Percentiles rank a stretch among this genome's conserved stretches.
Conservation (phyloP, 1,139 yeast species). For the Arxiozyma bovina region DNA sequence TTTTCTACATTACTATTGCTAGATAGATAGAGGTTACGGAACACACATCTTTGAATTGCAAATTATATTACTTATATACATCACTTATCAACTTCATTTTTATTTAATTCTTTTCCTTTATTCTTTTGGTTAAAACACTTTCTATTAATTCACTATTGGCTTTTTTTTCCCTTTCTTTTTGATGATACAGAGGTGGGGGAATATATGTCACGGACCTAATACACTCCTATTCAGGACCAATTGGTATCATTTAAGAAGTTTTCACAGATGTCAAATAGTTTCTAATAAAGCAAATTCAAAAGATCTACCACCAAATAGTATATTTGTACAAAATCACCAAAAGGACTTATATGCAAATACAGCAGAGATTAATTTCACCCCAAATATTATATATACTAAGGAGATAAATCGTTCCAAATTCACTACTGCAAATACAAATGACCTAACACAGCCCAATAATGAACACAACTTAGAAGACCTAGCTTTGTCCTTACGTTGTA, state of each 20-base stretch:
- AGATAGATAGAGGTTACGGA: background rate
- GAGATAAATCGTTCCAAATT: background rate
- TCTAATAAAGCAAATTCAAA: too few species aligned
- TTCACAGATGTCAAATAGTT: background rate
- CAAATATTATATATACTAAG: conserved; percentile 22
- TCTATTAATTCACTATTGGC: background rate
- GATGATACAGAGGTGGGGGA: conserved; percentile 8
- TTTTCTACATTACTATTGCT: too few species aligned
- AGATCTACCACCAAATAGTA: too few species aligned
- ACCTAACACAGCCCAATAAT: background rate
- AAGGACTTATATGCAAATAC: conserved; percentile 8
- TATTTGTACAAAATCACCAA: background rate
- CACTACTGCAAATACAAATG: background rate
- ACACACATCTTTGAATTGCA: background rate
- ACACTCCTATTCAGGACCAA: background rate
- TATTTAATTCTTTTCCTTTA: too few species aligned
- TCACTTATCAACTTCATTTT: background rate
- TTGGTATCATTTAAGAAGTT: background rate
- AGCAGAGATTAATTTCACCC: conserved; percentile 34
- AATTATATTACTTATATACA: background rate
- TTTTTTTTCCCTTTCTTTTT: too few species aligned
- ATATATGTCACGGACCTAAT: background rate
- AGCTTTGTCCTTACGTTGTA: conserved; percentile 29
- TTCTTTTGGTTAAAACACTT: background rate
- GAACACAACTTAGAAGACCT: conserved; percentile 6